phyloP scores from a whole-genome alignment of 768 basidiomycete species.

The Trametopsis cervina region DNA sequence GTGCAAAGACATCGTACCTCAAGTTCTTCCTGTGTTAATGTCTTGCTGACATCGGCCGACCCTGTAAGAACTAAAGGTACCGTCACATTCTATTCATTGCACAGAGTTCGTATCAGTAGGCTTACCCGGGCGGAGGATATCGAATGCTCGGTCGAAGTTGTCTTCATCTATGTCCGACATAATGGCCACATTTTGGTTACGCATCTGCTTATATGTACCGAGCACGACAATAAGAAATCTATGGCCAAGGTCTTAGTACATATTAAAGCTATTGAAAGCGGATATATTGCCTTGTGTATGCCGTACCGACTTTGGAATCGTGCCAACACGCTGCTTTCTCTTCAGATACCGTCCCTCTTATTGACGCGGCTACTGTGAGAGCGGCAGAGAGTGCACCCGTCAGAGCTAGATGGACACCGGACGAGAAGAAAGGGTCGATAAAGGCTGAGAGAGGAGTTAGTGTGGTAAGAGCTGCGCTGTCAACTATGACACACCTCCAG shows the following conservation, averaged over 20 bases:
- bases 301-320: constrained; percentile 29
- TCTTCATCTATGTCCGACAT: constrained; percentile 57
- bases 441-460: constrained; percentile 27
- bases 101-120: too few species aligned
- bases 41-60: constrained; percentile 60
- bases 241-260: not conserved
- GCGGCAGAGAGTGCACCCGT: constrained; percentile 38
- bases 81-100: constrained; percentile 18
- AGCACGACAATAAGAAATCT: constrained; percentile 62
- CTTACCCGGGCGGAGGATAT: constrained; percentile 49
- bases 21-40: constrained; percentile 41
- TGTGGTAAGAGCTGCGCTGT: not conserved
- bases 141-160: constrained; percentile 58
- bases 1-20: not conserved
- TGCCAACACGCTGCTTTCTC: constrained; percentile 31
- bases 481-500: constrained; percentile 19
- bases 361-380: constrained; percentile 34
- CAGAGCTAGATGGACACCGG: constrained; percentile 40
- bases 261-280: not conserved
- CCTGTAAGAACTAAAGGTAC: constrained; percentile 57
- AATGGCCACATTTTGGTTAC: constrained; percentile 43
- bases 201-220: constrained; percentile 61
- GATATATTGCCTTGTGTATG: constrained; percentile 34
- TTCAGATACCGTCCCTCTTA: constrained; percentile 35
- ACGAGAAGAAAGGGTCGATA: constrained; percentile 54